Evolutionary conservation across 495 filamentous ascomycete species (phyloP).

Genomic region (Oidiodendron maius): DNA sequence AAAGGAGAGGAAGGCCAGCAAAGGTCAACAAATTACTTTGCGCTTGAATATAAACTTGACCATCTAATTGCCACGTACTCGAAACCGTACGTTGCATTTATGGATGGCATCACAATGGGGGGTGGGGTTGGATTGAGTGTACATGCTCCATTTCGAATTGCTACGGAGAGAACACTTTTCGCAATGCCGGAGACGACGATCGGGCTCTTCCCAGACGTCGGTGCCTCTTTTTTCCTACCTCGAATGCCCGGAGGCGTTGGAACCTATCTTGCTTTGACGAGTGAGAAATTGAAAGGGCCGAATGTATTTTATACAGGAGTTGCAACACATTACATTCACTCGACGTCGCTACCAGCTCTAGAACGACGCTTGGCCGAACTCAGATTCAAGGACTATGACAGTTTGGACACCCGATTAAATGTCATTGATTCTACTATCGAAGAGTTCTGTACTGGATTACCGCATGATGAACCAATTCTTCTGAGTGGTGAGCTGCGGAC

Average conservation of each 20-base stretch:
- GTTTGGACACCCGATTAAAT: constrained; percentile 50
- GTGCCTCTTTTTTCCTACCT: constrained; percentile 90
- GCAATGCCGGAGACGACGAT: constrained; percentile 98
- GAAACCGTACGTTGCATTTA: constrained; percentile 91
- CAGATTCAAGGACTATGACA: constrained; percentile 70
- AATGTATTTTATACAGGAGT: constrained; percentile 80
- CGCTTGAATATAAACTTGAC: constrained; percentile 86
- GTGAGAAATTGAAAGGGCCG: constrained; percentile 69
- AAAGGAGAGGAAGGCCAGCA: constrained; percentile 58
- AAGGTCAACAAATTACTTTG: constrained; percentile 78
- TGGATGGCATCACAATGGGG: constrained; percentile 98
- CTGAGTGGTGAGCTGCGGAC: constrained; percentile 59
- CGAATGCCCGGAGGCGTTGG: constrained; percentile 77
- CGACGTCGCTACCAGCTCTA: constrained; percentile 69
- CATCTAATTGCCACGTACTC: constrained; percentile 90
- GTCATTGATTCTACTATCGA: constrained; percentile 84
- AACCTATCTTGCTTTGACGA: constrained; percentile 88
- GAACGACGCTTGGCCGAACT: constrained; percentile 85
- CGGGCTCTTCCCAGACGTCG: constrained; percentile 97
- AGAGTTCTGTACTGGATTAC: constrained; percentile 81
- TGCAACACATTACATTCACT: constrained; percentile 93
- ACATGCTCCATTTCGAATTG: constrained; percentile 93
- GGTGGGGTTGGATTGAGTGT: constrained; percentile 91
- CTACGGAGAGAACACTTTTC: constrained; percentile 89
- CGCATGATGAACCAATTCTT: constrained; percentile 57